Percentiles rank a stretch among this genome's conserved stretches.
phyloP scores from a whole-genome alignment of 2,329 filamentous ascomycete species.

The Aspergillus sp. region DNA sequence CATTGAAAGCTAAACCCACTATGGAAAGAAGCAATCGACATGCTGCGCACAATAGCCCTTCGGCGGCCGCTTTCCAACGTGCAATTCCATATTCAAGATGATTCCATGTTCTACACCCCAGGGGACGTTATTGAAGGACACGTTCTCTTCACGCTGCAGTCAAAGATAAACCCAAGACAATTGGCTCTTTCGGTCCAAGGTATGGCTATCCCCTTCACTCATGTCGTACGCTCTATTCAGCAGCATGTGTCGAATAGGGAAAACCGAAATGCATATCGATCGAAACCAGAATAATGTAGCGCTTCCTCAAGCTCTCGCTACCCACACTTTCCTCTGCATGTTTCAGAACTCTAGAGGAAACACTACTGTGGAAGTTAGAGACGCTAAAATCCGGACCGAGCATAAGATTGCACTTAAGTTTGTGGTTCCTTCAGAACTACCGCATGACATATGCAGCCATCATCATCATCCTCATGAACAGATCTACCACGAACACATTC shows the following conservation, averaged over 20 bases:
- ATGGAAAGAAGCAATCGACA: neutral
- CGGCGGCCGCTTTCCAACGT: neutral
- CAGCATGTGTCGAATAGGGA: slow-evolving; percentile 4
- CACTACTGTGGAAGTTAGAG: neutral
- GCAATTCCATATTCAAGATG: neutral
- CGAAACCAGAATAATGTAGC: slow-evolving; percentile 15
- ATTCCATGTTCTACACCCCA: slow-evolving; percentile 5
- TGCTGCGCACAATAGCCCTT: neutral
- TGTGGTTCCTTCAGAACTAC: slow-evolving; percentile 13
- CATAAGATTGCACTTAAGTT: slow-evolving; percentile 15
- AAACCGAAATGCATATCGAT: slow-evolving; percentile 8
- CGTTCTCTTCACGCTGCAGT: slow-evolving; percentile 6
- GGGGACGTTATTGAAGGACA: slow-evolving; percentile 12
- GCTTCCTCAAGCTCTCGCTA: slow-evolving; percentile 4
- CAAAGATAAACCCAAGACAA: neutral
- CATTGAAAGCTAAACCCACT: neutral
- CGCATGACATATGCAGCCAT: slow-evolving; percentile 14
- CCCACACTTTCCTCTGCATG: slow-evolving; percentile 14
- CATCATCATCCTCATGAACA: slow-evolving; percentile 9
- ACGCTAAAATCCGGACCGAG: neutral
- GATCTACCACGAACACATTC: slow-evolving; percentile 13
- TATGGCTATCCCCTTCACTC: neutral
- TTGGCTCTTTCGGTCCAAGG: slow-evolving; percentile 6
- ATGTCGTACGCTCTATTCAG: neutral
- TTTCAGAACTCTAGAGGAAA: slow-evolving; percentile 5